Evolutionary conservation across 495 filamentous ascomycete species (phyloP), one percentile per base, ranked within the genome.

Genomic region (Neurospora hispaniola): DNA sequence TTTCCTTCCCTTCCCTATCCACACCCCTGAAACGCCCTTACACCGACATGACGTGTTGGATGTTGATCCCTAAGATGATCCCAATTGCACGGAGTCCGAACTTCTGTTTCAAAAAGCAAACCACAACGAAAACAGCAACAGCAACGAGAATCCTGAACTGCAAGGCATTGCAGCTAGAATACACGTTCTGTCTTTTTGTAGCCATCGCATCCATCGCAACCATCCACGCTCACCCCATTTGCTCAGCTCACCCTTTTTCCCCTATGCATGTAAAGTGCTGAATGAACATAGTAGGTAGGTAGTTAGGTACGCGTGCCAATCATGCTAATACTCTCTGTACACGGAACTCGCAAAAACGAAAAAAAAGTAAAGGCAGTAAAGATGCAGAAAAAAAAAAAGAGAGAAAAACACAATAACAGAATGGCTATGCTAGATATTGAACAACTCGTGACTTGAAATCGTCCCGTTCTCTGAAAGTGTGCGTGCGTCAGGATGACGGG

Each of bases 341-440:
- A 66, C 54, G 27, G 54, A 14, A 31, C 31, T n/a, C 8, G 48
- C 42, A 42, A 35, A 42, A 31, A 42, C n/a, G 23, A 12, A 11
- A 40, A 43, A 27, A 14, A 35, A 27, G 54, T 11, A 66, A 66
- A 7, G 12, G 3, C 14, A 35, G 54, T 66, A 23, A 42, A 69
- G 39, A 38, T 38, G 18, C 42, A 69, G n/a, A 70, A n/a, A 59
- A 69, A 71, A 18, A 0, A 38, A 4, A 38, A 38, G n/a, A 38
- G 5, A 18, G 46, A 73, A 27, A 35, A n/a, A n/a, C 46, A 74
- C 20, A 48, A 44, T 23, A 27, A 42, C 20, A 41, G 35, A 40
- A 42, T 39, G 46, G 35, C 46, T 59, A 73, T 70, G 71, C 44
- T 75, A 72, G 20, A n/a, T 18, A 42, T n/a, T 39, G 70, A 38